phyloP scores from a whole-genome alignment of 352 stramenopile genomes.

The Phytophthora vignae region DNA sequence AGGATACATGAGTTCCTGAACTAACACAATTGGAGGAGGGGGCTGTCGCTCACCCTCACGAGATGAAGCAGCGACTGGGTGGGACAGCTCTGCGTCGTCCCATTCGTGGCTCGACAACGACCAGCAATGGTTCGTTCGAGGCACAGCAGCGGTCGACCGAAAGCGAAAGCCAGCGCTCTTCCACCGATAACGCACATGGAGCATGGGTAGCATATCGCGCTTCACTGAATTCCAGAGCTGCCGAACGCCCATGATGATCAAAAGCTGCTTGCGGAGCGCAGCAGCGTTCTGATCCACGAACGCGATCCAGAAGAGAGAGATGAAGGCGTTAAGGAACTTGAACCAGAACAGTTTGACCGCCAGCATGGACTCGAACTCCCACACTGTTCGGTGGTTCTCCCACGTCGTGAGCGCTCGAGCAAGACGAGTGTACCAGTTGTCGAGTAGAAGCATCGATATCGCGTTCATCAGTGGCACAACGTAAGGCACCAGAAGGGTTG shows the following conservation, averaged over 20 bases:
- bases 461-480: constrained; percentile 72
- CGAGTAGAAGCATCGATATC: constrained; percentile 74
- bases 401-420: constrained; percentile 67
- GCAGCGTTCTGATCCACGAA: constrained; percentile 68
- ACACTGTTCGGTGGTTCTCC: constrained; percentile 85
- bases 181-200: constrained; percentile 61
- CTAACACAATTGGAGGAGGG: constrained; percentile 54
- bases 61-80: background rate
- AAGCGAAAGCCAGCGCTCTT: constrained; percentile 49
- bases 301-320: constrained; percentile 83
- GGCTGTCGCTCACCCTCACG: constrained; percentile 15
- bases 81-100: constrained; percentile 56
- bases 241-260: constrained; percentile 76
- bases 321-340: constrained; percentile 87
- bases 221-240: constrained; percentile 74
- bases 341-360: constrained; percentile 82
- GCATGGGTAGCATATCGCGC: constrained; percentile 60
- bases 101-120: constrained; percentile 54
- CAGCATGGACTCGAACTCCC: constrained; percentile 83
- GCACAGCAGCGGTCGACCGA: constrained; percentile 18
- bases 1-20: constrained; percentile 80
- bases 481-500: constrained; percentile 50
- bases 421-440: constrained; percentile 73
- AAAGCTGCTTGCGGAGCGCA: constrained; percentile 65
- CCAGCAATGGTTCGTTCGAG: constrained; percentile 17